These are phyloP conservation scores for Oryza meridionalis DNA, from an alignment of 176 grass and related monocot species.

Conservation along the genomic window DNA sequence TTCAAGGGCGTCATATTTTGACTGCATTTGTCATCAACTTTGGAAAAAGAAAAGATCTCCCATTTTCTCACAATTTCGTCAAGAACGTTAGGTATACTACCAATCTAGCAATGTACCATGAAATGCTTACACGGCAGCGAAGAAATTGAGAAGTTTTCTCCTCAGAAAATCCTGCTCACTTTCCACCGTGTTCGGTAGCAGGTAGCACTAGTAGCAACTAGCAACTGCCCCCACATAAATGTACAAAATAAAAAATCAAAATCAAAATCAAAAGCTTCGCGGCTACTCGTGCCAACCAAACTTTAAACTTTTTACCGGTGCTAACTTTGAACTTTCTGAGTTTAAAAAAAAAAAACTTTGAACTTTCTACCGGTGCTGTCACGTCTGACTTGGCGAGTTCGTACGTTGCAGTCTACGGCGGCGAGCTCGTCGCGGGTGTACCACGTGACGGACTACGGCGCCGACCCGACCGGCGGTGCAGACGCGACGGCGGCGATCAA, in stretches of 20 bases:
- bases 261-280: neutral
- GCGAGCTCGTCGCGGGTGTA: constrained; percentile 50
- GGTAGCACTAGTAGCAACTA: neutral
- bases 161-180: neutral
- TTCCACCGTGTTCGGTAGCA: neutral
- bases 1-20: constrained; percentile 29
- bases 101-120: neutral
- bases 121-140: neutral
- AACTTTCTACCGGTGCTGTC: neutral
- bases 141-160: neutral
- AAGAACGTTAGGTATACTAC: constrained; percentile 14
- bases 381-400: constrained; percentile 11
- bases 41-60: neutral
- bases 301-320: neutral
- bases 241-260: neutral
- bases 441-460: constrained; percentile 88
- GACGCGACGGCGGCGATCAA: constrained; percentile 77
- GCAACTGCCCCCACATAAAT: constrained; percentile 10
- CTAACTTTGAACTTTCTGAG: too few species aligned
- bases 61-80: constrained; percentile 5
- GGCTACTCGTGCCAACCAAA: neutral
- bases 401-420: constrained; percentile 23
- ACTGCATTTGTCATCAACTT: neutral
- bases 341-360: too few species aligned
- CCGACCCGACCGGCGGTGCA: constrained; percentile 58